Base-by-base conservation (phyloP, 2,329 filamentous ascomycete species). In the Huntiella decipiens region DNA sequence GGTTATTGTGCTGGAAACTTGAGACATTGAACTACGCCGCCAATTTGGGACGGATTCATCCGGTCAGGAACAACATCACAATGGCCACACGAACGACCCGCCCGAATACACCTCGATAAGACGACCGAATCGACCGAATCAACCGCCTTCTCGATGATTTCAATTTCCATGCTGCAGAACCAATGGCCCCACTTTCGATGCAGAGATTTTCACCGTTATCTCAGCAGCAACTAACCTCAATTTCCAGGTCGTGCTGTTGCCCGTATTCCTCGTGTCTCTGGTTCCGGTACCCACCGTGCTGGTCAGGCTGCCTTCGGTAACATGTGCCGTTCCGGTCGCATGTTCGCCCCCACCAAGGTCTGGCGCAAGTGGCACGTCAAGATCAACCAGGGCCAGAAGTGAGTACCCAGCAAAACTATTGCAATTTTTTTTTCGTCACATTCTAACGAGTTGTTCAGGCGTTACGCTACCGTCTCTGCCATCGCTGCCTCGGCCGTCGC, bases 281-380 rank as follows among this genome's bases (percentile, higher is more conserved):
- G 91, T 79, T 88, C 91, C 74, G 91, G 91, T 85, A 98, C 91
- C 67, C 91, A 98, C 81, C 88, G 91, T 77, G 91, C 91, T 64
- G 91, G 91, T 75, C 91, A 98, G 77, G 91, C 91, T 68, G 91
- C 91, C 60, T 98, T 96, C 70, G 91, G 91, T 85, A 98, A 98
- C 83, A 86, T 88, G 86, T 98, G 91, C 75, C 87, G 91, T 68
- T 94, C 88, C 65, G 91, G 92, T 75, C 91, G 91, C 73, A 98
- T 98, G 91, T 98, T 98, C 73, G 91, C 91, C 59, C 91, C 91
- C 57, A 98, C 91, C 71, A 98, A 98, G 82, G 82, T 94, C 73
- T 98, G 91, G 92, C 79, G 91, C 68, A 95, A 94, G 77, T 98
- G 91, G 92, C 91, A 98, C 77, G 77, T 95, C 76, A 96, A 96